Conservation (phyloP, 805 yeast genomes). For the Schwanniomyces yamadae region DNA sequence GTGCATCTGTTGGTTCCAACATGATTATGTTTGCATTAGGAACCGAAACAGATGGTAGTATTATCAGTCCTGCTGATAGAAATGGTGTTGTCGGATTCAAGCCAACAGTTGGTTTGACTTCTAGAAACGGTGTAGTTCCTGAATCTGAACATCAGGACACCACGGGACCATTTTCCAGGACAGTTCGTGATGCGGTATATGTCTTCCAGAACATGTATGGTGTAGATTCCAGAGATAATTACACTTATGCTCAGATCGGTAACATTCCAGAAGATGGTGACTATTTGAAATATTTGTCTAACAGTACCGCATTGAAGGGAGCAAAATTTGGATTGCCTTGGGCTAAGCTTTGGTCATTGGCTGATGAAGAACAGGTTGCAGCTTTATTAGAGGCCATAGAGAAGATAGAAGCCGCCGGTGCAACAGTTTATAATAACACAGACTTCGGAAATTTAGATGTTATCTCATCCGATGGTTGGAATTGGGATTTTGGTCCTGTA, state of each 20-base stretch:
- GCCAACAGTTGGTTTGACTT: constrained; percentile 27
- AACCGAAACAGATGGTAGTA: constrained; percentile 28
- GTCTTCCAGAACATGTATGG: constrained; percentile 28
- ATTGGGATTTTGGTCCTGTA: constrained; percentile 24
- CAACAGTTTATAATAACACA: constrained; percentile 24
- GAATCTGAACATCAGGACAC: constrained; percentile 27
- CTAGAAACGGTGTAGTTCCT: constrained; percentile 25
- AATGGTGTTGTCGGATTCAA: constrained; percentile 26
- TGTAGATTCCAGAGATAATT: constrained; percentile 13
- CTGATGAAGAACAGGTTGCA: constrained; percentile 12
- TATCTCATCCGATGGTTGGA: constrained; percentile 26
- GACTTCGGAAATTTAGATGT: constrained; percentile 22
- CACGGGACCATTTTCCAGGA: constrained; percentile 25
- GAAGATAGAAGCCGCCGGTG: constrained; percentile 22
- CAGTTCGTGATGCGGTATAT: constrained; percentile 24
- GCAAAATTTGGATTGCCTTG: constrained; percentile 29
- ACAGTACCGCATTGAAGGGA: constrained; percentile 23
- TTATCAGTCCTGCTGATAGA: constrained; percentile 24
- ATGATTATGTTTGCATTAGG: constrained; percentile 26
- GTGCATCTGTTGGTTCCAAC: constrained; percentile 24
- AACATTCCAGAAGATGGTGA: constrained; percentile 26
- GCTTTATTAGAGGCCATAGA: constrained; percentile 15
- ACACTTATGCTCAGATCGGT: constrained; percentile 23
- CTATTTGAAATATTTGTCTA: constrained; percentile 19
- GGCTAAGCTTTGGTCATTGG: constrained; percentile 20